Base-by-base conservation (phyloP, 768 basidiomycete genomes). In the Hydnomerulius pinastri region DNA sequence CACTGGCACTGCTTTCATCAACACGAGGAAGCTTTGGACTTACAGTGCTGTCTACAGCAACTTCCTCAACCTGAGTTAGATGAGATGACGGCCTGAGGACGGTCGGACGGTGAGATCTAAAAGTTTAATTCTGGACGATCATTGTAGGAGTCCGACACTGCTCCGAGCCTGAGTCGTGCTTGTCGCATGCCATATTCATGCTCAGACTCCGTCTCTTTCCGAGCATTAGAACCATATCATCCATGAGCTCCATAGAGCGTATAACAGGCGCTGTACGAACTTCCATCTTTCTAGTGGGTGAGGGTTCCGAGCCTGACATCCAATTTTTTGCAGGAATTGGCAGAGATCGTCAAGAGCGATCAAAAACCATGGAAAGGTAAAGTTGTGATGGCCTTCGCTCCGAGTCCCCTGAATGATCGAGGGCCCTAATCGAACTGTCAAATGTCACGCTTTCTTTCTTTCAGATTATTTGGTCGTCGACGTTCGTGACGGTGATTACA, bases 401-500 rank as follows among this genome's bases (percentile, higher is more conserved):
- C n/a, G n/a, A n/a, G n/a, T n/a, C n/a, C n/a, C 33, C n/a, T 17
- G n/a, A 7, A 13, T n/a, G 32, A 15, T 17, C 25, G 21, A 23
- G 15, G 25, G 27, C 20, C 21, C 2, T 17, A 10, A 20, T 13
- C 21, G 5, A 32, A 20, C 43, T 20, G 24, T 15, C n/a, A 9
- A 42, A 25, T 24, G 9, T 15, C 33, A 28, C 35, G 13, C 40
- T 23, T 15, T 46, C 29, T 18, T 28, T 10, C n/a, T 27, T 11
- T 30, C 43, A 68, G 88, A 92, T 63, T 92, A 84, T 63, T 66
- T 86, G 25, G 77, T 93, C 37, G 79, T 93, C 33, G 91, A 93
- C 65, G 91, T 93, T 27, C 84, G 91, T n/a, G 90, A 91, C 65
- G 80, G 85, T 48, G 91, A 93, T 56, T 88, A 77, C 67, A 72